Conservation (phyloP, 176 grass and related monocot genomes). For the Raddia guianensis region DNA sequence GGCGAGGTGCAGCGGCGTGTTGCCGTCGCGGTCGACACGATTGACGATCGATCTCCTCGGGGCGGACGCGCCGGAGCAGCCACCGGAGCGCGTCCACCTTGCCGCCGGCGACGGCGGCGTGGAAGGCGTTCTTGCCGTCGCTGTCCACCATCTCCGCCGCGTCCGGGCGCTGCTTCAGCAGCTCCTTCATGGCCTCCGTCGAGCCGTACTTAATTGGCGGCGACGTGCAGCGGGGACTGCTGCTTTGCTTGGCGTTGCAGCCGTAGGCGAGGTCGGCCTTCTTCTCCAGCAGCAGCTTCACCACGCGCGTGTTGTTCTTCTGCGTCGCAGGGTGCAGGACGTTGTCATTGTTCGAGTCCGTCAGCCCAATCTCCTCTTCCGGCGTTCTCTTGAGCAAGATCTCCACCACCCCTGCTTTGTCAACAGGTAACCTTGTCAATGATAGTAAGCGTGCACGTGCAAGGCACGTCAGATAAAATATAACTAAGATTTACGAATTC, state of each 20-base stretch:
- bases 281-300: conserved; percentile 40
- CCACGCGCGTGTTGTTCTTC: conserved; percentile 49
- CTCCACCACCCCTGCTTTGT: no score
- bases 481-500: no score
- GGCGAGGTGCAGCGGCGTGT: conserved; percentile 53
- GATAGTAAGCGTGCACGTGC: no score
- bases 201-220: conserved; percentile 41
- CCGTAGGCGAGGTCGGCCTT: conserved; percentile 38
- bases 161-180: conserved; percentile 40
- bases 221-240: conserved; percentile 48
- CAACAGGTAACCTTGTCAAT: no score
- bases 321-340: conserved; percentile 75
- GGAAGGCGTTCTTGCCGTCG: conserved; percentile 33
- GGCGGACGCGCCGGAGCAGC: neutral
- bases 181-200: conserved; percentile 21
- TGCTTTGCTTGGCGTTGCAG: neutral
- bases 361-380: neutral
- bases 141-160: conserved; percentile 23
- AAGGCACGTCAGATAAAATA: no score
- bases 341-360: conserved; percentile 49
- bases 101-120: conserved; percentile 13
- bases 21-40: neutral
- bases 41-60: conserved; percentile 44
- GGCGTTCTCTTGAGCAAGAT: no score
- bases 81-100: conserved; percentile 37